Conservation (phyloP, 2,329 filamentous ascomycete species). For the Pseudogymnoascus sp. region DNA sequence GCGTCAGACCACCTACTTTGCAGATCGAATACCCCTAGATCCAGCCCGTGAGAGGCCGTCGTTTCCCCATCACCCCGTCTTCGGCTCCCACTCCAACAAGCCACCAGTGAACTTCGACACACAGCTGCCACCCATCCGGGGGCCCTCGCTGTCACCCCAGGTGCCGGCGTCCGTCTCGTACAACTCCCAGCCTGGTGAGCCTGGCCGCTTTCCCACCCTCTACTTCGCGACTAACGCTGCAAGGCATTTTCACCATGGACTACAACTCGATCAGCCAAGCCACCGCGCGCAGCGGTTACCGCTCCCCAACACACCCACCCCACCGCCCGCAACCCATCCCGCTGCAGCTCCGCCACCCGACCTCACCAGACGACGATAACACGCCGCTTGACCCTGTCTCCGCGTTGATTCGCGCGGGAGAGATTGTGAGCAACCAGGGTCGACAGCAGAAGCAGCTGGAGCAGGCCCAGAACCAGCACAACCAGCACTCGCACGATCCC, state of each 20-base stretch:
- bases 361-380: constrained; percentile 25
- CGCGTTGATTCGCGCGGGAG: constrained; percentile 49
- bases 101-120: constrained; percentile 19
- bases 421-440: constrained; percentile 37
- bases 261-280: constrained; percentile 17
- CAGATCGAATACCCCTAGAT: constrained; percentile 26
- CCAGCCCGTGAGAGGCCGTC: constrained; percentile 24
- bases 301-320: constrained; percentile 16
- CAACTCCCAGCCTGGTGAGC: neutral
- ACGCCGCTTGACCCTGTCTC: constrained; percentile 46
- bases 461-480: neutral
- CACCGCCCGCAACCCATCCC: constrained; percentile 10
- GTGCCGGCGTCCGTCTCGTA: neutral
- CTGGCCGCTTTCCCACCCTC: neutral
- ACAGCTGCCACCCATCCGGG: constrained; percentile 23
- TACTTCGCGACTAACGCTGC: neutral
- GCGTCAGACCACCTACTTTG: constrained; percentile 22
- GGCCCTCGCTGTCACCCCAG: constrained; percentile 25
- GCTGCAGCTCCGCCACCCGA: constrained; percentile 17
- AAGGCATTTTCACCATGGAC: constrained; percentile 11
- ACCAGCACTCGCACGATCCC: neutral
- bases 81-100: neutral
- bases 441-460: neutral
- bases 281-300: constrained; percentile 21
- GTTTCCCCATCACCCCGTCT: constrained; percentile 18